phyloP scores from a whole-genome alignment of 2,329 filamentous ascomycete genomes.

The Aspergillus aculeatus region DNA sequence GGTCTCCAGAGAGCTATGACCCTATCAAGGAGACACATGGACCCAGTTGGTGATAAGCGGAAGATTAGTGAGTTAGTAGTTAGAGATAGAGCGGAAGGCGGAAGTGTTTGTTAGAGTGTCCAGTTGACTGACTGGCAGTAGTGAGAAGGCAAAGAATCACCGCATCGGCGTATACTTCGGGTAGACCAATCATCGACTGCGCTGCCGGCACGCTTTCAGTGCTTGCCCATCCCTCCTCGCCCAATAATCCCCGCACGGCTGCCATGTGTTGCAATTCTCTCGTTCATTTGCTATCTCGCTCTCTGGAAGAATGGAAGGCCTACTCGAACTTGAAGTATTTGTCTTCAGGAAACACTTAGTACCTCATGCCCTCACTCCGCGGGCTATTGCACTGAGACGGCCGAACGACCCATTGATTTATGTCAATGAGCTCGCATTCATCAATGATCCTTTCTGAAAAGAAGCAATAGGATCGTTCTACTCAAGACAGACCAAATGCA shows the following conservation, averaged over 20 bases:
- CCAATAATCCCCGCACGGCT: constrained; percentile 6
- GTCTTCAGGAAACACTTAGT: too few species aligned
- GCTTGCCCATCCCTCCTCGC: background rate
- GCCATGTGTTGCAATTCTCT: background rate
- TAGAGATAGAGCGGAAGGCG: too few species aligned
- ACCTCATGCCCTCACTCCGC: too few species aligned
- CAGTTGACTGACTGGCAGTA: background rate
- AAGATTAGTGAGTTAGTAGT: background rate
- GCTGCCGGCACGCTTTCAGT: constrained; percentile 20
- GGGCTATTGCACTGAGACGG: too few species aligned
- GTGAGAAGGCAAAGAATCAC: constrained; percentile 10
- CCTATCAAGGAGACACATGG: constrained; percentile 41
- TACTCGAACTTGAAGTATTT: too few species aligned
- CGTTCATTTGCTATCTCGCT: background rate
- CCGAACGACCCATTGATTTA: too few species aligned
- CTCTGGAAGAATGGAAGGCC: too few species aligned
- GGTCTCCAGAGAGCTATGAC: constrained; percentile 11
- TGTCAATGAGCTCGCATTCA: too few species aligned
- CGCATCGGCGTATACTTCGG: constrained; percentile 12
- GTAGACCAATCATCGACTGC: constrained; percentile 19
- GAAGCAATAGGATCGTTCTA: too few species aligned
- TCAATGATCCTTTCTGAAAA: too few species aligned
- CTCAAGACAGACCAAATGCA: too few species aligned
- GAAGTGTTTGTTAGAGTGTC: too few species aligned
- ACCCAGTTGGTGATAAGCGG: constrained; percentile 7